Evolutionary conservation across 148 eudicot genomes (phyloP).

Genomic region (Persicaria tinctoria): DNA sequence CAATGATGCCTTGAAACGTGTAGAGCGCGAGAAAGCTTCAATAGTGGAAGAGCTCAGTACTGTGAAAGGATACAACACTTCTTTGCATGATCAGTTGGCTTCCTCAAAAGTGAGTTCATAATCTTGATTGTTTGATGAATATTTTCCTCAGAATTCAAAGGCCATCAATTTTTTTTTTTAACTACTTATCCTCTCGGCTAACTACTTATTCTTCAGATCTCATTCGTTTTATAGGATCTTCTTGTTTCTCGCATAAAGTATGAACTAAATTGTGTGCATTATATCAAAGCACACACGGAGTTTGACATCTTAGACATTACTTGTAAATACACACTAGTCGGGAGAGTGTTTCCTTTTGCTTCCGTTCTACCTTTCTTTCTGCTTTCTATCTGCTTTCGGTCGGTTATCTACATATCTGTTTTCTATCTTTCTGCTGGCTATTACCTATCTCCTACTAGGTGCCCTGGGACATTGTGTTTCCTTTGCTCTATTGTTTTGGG

Average conservation of each 20-base stretch:
- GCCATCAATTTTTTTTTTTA: background rate
- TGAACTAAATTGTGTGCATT: background rate
- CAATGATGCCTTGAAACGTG: constrained; percentile 70
- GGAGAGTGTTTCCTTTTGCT: too few relatives aligned
- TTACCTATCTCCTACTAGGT: too few relatives aligned
- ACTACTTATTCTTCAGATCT: background rate
- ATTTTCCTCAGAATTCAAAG: background rate
- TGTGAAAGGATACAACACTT: constrained; percentile 59
- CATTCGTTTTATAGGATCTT: background rate
- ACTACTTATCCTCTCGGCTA: background rate
- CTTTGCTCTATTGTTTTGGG: too few relatives aligned
- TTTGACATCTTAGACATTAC: background rate
- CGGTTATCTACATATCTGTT: too few relatives aligned
- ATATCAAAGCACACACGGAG: background rate
- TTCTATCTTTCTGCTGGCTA: too few relatives aligned
- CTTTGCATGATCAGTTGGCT: constrained; percentile 78
- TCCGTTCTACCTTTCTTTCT: too few relatives aligned
- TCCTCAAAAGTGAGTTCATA: constrained; percentile 44
- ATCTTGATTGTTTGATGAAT: background rate
- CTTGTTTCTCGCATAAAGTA: background rate
- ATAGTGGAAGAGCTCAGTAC: constrained; percentile 76
- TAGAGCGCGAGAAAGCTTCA: constrained; percentile 72
- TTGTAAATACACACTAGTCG: background rate
- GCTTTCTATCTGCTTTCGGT: too few relatives aligned
- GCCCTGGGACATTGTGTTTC: too few relatives aligned